A percentile compares a stretch with the other conserved stretches of the same genome.
Evolutionary conservation across 345 rosid species (phyloP).

Genomic region (Rubroshorea leprosula): DNA sequence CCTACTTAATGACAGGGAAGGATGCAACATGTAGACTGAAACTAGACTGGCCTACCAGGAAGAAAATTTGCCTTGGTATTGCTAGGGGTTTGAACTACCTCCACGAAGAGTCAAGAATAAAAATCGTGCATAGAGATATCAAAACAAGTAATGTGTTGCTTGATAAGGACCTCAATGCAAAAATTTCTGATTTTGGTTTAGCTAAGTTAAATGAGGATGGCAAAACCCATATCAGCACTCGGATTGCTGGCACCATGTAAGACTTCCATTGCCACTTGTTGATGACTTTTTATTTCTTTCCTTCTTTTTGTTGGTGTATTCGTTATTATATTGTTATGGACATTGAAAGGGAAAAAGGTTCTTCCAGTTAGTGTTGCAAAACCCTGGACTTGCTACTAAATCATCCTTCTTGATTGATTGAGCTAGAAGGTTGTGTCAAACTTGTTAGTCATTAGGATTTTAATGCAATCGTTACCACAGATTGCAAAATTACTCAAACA

Average conservation of each 20-base stretch:
- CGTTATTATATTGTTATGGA: no score
- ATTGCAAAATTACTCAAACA: no score
- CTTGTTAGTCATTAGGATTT: no score
- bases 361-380: no score
- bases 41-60: constrained; percentile 68
- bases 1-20: constrained; percentile 35
- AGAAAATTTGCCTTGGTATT: constrained; percentile 62
- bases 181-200: constrained; percentile 89
- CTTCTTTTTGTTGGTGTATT: no score
- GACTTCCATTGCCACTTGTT: constrained; percentile 10
- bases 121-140: constrained; percentile 90
- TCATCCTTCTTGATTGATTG: no score
- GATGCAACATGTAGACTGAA: constrained; percentile 39
- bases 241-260: constrained; percentile 87
- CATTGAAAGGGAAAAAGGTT: no score
- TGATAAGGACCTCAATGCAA: constrained; percentile 72
- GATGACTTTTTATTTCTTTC: not conserved
- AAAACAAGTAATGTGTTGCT: constrained; percentile 88
- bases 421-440: no score
- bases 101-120: constrained; percentile 78
- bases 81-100: constrained; percentile 77
- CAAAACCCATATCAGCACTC: constrained; percentile 78
- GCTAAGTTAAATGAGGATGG: constrained; percentile 85
- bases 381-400: no score
- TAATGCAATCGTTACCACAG: no score